Percentiles rank a stretch among this genome's conserved stretches.
phyloP scores from a whole-genome alignment of 495 filamentous ascomycete species.

The Podospora didyma region DNA sequence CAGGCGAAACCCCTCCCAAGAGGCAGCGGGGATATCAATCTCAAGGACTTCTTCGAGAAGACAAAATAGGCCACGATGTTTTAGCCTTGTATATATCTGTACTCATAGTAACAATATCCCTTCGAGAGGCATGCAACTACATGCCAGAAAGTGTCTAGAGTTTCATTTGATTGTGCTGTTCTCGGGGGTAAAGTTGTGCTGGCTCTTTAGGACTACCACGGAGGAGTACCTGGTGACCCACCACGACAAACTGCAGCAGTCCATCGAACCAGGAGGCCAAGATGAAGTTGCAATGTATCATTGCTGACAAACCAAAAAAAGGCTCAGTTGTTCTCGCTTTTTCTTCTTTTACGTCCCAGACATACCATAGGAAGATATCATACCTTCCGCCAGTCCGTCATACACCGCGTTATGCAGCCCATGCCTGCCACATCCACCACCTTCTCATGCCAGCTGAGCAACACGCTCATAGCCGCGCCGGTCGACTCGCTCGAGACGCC shows the following conservation, averaged over 20 bases:
- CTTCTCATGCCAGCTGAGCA: conserved; percentile 96
- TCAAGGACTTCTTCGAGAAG: conserved; percentile 72
- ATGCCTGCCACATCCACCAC: conserved; percentile 83
- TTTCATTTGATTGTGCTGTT: background rate
- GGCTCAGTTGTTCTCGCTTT: too few species aligned
- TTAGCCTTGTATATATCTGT: background rate
- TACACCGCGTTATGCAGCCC: conserved; percentile 81
- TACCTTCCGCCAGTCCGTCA: conserved; percentile 89
- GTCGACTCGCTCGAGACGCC: conserved; percentile 65
- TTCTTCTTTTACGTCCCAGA: too few species aligned
- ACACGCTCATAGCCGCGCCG: conserved; percentile 84
- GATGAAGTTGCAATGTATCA: too few species aligned
- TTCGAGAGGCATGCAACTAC: too few species aligned
- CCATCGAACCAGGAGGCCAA: too few species aligned
- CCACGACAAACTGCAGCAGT: too few species aligned
- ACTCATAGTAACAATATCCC: background rate
- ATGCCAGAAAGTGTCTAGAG: background rate
- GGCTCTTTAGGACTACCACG: too few species aligned
- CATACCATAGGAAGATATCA: too few species aligned
- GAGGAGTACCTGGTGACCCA: too few species aligned
- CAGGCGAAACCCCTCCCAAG: conserved; percentile 76
- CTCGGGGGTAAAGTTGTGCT: too few species aligned
- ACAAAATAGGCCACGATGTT: conserved; percentile 12
- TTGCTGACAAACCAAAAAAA: too few species aligned
- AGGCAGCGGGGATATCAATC: conserved; percentile 75